phyloP scores from a whole-genome alignment of 345 rosid species.

The Raphanus sativus region DNA sequence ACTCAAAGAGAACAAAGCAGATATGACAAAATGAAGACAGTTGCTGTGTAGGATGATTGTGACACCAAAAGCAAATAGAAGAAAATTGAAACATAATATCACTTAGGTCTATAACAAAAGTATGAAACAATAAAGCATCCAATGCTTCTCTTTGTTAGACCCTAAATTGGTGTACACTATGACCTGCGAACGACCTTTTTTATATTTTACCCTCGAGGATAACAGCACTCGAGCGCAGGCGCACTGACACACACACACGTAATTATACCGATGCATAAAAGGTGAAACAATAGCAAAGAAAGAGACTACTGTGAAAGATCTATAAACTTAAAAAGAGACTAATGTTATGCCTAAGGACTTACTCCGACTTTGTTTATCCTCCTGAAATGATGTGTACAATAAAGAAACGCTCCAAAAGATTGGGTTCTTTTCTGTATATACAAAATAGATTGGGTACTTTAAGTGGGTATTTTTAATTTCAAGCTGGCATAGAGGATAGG shows the following conservation, averaged over 20 bases:
- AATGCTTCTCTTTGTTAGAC: conserved; percentile 14
- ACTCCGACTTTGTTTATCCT: not conserved
- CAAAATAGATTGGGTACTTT: not conserved
- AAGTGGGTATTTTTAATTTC: not conserved
- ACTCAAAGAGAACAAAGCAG: conserved; percentile 24
- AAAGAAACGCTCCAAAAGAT: not conserved
- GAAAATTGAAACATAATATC: not conserved
- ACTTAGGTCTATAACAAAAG: not conserved
- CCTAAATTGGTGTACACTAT: conserved; percentile 4
- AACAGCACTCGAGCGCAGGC: not conserved
- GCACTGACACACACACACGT: not conserved
- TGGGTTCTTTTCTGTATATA: not conserved
- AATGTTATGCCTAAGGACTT: not conserved
- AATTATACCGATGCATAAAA: not conserved
- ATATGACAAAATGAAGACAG: not conserved
- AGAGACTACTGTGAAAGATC: not conserved
- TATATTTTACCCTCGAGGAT: not conserved
- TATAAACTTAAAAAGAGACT: not conserved
- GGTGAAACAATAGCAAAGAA: conserved; percentile 1
- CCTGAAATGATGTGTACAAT: not conserved
- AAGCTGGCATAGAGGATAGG: not conserved
- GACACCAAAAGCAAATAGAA: conserved; percentile 29
- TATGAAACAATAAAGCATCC: conserved; percentile 26
- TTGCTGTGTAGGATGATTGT: conserved; percentile 31
- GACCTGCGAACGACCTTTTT: conserved; percentile 7